A percentile compares a stretch with the other conserved stretches of the same genome.
Evolutionary conservation across 441 rosid species (phyloP).

Genomic region (Populus trichocarpa): DNA sequence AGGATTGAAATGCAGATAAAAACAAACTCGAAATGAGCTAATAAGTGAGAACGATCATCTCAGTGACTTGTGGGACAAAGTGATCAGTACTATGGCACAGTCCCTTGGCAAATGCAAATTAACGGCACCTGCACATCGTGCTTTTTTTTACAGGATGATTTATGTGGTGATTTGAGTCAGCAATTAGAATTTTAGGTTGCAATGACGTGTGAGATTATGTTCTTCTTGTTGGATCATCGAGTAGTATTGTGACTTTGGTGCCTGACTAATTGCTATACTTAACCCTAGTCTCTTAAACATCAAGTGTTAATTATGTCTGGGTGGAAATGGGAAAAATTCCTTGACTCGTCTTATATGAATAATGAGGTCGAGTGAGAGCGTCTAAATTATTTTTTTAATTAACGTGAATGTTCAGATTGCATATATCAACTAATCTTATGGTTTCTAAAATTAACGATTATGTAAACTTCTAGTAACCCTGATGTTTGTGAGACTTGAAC

Average conservation of each 20-base stretch:
- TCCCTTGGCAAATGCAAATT: neutral
- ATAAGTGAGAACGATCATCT: neutral
- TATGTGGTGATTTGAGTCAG: neutral
- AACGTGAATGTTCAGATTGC: too few species aligned
- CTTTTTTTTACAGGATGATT: neutral
- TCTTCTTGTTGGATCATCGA: neutral
- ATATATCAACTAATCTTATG: accelerated
- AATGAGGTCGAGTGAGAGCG: neutral
- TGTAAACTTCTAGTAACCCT: accelerated
- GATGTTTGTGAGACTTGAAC: accelerated
- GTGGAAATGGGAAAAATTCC: slow-evolving; percentile 1
- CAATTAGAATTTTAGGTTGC: neutral
- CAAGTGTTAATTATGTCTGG: slow-evolving; percentile 7
- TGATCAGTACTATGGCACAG: neutral
- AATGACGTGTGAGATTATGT: neutral
- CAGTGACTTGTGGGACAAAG: neutral
- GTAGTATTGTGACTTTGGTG: slow-evolving; percentile 8
- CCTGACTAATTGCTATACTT: neutral
- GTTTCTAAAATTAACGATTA: accelerated
- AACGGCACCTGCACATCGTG: neutral
- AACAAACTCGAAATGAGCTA: too few species aligned
- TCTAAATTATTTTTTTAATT: too few species aligned
- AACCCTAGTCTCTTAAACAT: neutral
- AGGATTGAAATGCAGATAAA: too few species aligned
- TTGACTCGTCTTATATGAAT: neutral